Base-by-base conservation (phyloP, 257 asterid genomes). In the Rubia yunnanensis region DNA sequence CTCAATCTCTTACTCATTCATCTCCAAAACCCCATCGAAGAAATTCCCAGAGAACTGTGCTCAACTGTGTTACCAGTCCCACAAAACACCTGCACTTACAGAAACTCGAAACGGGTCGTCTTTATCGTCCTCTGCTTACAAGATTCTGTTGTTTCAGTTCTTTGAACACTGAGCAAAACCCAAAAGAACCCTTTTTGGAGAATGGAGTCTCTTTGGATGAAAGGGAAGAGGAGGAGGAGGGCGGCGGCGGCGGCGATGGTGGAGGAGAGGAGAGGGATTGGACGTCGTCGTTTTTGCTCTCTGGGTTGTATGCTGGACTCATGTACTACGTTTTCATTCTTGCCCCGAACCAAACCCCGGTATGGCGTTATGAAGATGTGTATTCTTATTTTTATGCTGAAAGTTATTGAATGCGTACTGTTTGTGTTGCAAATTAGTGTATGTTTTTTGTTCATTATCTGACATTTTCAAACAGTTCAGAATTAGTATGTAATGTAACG, bases 341-440 rank as follows among this genome's bases (percentile, higher is more conserved):
- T 60, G 85, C 97, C 18, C 97, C 96, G 17, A 69, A 89, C 69
- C 97, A 88, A 65, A 90, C 96, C 28, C 99, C 97, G 84, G 99
- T 92, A 86, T 39, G 39, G 59, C n/a, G 30, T 24, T 57, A 20
- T 11, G 5, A 5, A 5, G 18, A 36, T 11, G 14, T 10, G 66
- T 36, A 18, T 13, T 39, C 24, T 65, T 67, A 30, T 60, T 41
- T 39, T 41, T 15, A 41, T 41, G 50, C n/a, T 41, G 20, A 14
- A 41, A 13, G n/a, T 41, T 41, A 13, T 13, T 41, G n/a, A 3
- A 11, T 41, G 49, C 3, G n/a, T 39, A 3, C 3, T 32, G 6
- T 32, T 3, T 32, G 36, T 32, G 6, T 32, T 32, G 36, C 6
- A 38, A 38, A 38, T 38, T 38, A 1, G 46, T 41, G 20, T 41